Evolutionary conservation across 2,329 filamentous ascomycete species (phyloP).

Genomic region (Phyllosticta citriasiana): DNA sequence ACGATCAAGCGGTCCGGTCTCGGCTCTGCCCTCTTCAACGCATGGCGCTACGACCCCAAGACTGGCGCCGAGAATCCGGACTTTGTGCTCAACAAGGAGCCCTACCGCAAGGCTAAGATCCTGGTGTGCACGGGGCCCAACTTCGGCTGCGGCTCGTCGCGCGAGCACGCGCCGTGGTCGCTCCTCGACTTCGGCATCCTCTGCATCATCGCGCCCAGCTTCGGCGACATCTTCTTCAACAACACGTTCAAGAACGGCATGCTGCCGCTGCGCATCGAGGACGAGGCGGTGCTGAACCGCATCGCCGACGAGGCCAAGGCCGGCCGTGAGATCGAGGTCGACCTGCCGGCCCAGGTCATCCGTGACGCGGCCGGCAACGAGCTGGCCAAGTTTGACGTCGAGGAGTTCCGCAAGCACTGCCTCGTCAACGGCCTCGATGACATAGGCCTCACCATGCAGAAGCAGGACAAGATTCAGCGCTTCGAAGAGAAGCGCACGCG

Average conservation of each 20-base stretch:
- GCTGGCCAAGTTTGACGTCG: conserved; percentile 74
- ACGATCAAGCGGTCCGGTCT: conserved; percentile 97
- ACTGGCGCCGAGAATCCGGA: conserved; percentile 61
- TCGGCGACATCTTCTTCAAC: conserved; percentile 95
- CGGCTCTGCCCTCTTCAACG: conserved; percentile 77
- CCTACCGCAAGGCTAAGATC: conserved; percentile 76
- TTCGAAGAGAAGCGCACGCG: conserved; percentile 71
- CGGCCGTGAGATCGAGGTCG: conserved; percentile 77
- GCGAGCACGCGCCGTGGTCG: conserved; percentile 96
- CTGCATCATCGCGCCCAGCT: conserved; percentile 81
- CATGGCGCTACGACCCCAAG: conserved; percentile 65
- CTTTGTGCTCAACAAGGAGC: conserved; percentile 85
- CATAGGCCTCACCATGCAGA: conserved; percentile 87
- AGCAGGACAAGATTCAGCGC: conserved; percentile 74
- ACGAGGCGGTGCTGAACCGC: conserved; percentile 54
- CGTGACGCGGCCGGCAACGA: conserved; percentile 63
- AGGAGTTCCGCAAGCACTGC: conserved; percentile 91
- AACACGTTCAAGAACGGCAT: conserved; percentile 99
- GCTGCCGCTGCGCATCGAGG: conserved; percentile 71
- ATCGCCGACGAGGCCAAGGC: conserved; percentile 70
- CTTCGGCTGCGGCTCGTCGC: conserved; percentile 87
- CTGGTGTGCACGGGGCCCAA: conserved; percentile 85
- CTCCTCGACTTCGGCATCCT: conserved; percentile 94
- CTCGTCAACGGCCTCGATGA: conserved; percentile 89
- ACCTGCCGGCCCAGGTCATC: conserved; percentile 76